Evolutionary conservation across 2,329 filamentous ascomycete species (phyloP).

Genomic region (Gaeumannomyces tritici): DNA sequence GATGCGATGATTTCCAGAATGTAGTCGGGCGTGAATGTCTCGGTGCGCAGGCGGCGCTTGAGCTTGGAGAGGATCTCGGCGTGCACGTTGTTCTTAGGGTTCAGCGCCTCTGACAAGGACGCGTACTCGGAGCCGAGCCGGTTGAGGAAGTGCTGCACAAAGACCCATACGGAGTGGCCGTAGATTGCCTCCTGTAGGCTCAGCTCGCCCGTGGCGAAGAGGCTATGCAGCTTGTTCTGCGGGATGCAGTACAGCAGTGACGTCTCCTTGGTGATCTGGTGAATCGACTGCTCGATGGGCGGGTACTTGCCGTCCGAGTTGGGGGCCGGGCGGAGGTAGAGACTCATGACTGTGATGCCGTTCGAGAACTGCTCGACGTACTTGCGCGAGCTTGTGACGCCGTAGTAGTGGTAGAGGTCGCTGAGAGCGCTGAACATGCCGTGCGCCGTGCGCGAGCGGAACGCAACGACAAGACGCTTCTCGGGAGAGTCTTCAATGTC

Average conservation of each 20-base stretch:
- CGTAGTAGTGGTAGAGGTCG: slow-evolving; percentile 98
- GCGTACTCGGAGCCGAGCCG: slow-evolving; percentile 86
- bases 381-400: slow-evolving; percentile 89
- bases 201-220: slow-evolving; percentile 78
- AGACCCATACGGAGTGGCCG: slow-evolving; percentile 95
- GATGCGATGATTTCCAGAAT: slow-evolving; percentile 93
- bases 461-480: slow-evolving; percentile 90
- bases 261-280: slow-evolving; percentile 98
- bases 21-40: slow-evolving; percentile 97
- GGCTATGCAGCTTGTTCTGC: slow-evolving; percentile 87
- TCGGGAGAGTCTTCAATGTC: slow-evolving; percentile 87
- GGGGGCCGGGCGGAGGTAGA: slow-evolving; percentile 73
- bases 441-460: slow-evolving; percentile 83
- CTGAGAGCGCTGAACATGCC: slow-evolving; percentile 93
- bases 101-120: slow-evolving; percentile 72
- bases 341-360: slow-evolving; percentile 91
- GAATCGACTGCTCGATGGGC: slow-evolving; percentile 86
- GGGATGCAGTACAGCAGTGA: slow-evolving; percentile 96
- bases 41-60: slow-evolving; percentile 87
- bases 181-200: slow-evolving; percentile 97
- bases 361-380: slow-evolving; percentile 99
- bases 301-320: slow-evolving; percentile 49
- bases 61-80: slow-evolving; percentile 84
- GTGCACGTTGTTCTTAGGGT: slow-evolving; percentile 72
- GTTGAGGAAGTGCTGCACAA: slow-evolving; percentile 96